phyloP scores from a whole-genome alignment of 352 stramenopile species.

The Globisporangium megalacanthum region DNA sequence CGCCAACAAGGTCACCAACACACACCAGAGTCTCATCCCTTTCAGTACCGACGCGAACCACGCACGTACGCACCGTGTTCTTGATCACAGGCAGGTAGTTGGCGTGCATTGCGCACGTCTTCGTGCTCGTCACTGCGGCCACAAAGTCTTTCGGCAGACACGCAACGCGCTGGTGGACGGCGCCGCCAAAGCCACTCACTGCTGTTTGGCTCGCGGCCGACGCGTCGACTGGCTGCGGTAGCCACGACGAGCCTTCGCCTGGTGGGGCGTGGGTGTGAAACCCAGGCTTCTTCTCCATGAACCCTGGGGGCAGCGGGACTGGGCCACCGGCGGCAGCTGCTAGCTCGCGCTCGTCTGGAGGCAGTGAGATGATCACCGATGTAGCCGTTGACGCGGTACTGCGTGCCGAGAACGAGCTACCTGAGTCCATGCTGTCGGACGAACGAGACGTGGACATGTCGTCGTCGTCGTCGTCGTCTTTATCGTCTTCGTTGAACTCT shows the following conservation, averaged over 20 bases:
- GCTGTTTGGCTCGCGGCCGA: constrained; percentile 57
- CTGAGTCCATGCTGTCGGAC: constrained; percentile 21
- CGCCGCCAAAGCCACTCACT: constrained; percentile 48
- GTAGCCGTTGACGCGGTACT: constrained; percentile 33
- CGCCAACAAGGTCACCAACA: no score
- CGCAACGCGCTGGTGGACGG: constrained; percentile 59
- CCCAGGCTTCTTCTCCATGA: constrained; percentile 47
- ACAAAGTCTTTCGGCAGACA: constrained; percentile 68
- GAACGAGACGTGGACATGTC: constrained; percentile 22
- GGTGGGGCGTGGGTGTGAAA: constrained; percentile 51
- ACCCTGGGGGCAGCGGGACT: constrained; percentile 16
- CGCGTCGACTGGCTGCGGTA: constrained; percentile 43
- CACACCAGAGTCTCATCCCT: no score
- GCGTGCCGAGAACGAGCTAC: constrained; percentile 20
- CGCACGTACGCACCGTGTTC: constrained; percentile 41
- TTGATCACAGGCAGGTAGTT: constrained; percentile 73
- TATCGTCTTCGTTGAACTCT: constrained; percentile 10
- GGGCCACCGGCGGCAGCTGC: background rate
- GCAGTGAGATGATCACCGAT: constrained; percentile 43
- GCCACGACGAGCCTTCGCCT: constrained; percentile 53
- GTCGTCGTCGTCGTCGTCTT: constrained; percentile 21
- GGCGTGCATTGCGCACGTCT: constrained; percentile 72
- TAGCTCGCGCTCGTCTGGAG: constrained; percentile 50
- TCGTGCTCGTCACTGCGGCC: constrained; percentile 52
- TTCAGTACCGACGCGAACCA: background rate